Base-by-base conservation (phyloP, 805 yeast species). In the Ogataea parapolymorpha region DNA sequence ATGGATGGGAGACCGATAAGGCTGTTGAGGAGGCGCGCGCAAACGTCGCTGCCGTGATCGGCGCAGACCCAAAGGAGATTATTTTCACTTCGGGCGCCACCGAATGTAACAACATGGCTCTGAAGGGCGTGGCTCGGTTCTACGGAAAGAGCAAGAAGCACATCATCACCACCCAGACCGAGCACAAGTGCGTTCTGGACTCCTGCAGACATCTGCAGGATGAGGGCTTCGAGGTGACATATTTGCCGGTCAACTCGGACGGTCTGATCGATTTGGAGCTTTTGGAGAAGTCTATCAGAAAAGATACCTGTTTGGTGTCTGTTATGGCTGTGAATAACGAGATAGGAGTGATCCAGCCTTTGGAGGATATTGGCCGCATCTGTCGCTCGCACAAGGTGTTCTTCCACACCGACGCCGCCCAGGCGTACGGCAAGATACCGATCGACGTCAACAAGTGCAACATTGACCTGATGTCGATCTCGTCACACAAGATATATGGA, bases 41-140 rank as follows among this genome's bases (percentile, higher is more conserved):
- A 39, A 75, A 91, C 55, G 72, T 93, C 39, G 98, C 99, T 2
- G 72, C 72, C 23, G 76, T 93, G 39, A 88, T 93, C 54, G 78
- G 80, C 23, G 99, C 99, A 25, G 96, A 93, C 61, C 86, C 98
- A 41, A 91, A 91, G 68, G 99, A 93, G 67, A 93, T 93, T 54
- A 84, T 93, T 35, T 90, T 93, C 71, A 93, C 98, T 0, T 83
- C 95, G 2, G 99, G 99, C 44, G 99, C 99, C 44, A 93, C 99
- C 4, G 99, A 93, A 65, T 80, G 93, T 33, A 93, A 93, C 69
- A 93, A 95, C 63, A 86, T 87, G 87, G 90, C 85, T 22, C 67
- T 93, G 53, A 93, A 93, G 67, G 99, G 99, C 59, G 95, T 93
- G 12, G 91, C 96, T 2, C 75, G 96, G 46, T 93, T 93, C 66